Base-by-base conservation (phyloP, 306 rosid genomes). In the Trifolium fragiferum region DNA sequence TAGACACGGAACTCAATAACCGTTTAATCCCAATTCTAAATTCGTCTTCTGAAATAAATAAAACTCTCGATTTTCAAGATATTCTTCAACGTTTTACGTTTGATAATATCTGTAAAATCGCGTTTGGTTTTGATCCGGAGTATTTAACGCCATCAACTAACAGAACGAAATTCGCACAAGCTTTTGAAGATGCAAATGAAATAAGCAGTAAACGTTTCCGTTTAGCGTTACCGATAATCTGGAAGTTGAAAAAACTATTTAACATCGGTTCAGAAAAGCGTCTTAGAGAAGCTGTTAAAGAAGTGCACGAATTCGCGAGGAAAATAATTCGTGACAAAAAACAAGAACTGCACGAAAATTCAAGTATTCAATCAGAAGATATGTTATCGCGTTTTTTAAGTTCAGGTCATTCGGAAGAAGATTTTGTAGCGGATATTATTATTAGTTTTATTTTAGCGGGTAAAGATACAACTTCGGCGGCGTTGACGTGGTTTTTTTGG, bases 401-500 rank as follows among this genome's bases (percentile, higher is more conserved):
- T 60, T 77, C 81, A 1, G 76, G 81, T 2, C 81, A 77, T 83
- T 87, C 85, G 0, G 89, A 89, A 18, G 88, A 89, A 23, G 83
- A 81, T 0, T 89, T 92, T 32, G 82, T 88, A 3, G 77, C 65
- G 2, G 92, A 92, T 71, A 86, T 92, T 6, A 84, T 92, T 3
- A 92, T 92, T 68, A 92, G 97, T 72, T 89, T 89, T 81, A 86
- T 83, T 0, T 32, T 92, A 1, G 93, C 93, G 0, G 96, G 97
- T 1, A 75, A 82, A 33, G 97, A 92, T 63, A 78, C 95, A 0
- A 91, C 93, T 0, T 91, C 92, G 0, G 85, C 87, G 0, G 92
- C 94, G 2, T 78, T 87, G 7, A 89, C 97, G 0, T 91, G 97
- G 95, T 84, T 87, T 47, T 89, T 91, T 74, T 91, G 91, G 95